Evolutionary conservation across 2,329 filamentous ascomycete species (phyloP), one percentile per base, ranked within the genome.

Genomic region (Xylaria sp.): DNA sequence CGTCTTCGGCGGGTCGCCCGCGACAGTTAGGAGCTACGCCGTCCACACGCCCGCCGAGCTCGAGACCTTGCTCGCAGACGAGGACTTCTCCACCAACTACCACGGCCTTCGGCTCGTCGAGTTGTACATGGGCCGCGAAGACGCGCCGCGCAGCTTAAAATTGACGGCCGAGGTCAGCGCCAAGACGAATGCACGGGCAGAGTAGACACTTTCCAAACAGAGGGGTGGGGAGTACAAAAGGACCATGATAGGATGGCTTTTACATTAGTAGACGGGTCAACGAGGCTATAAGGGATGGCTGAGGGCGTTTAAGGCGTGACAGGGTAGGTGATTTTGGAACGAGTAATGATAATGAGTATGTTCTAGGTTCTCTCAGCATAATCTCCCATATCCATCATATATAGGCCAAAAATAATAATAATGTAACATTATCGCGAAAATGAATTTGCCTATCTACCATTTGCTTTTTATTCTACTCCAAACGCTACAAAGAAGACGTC

Each of bases 111-210:
- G 94, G 79, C 90, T 97, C 77, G 93, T 97, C 51, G 94, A 97
- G 84, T 76, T 97, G 59, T 91, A 93, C 76, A 93, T 97, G 88
- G 90, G 89, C 10, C 91, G 88, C 81, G 87, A 94, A 69, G 93
- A 97, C 81, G 92, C 93, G 13, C 93, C 93, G 0, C 83, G 85
- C 57, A 88, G 89, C 5, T 80, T 97, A 74, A 88, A 91, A 75
- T 81, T 90, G 76, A 93, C 92, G 25, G 91, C 92, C 0, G 86
- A 91, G 79, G 89, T 90, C 5, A 90, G 90, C 55, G 92, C 92
- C 6, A 89, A 83, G 81, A 89, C 85, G 60, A 95, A 94, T 78
- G 84, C 87, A 37, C 71, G 72, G 69, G 72, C 70, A 13, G 13
- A 58, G 6, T 58, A 15, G 46, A 44, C 8, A 4, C 20, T 50